Conservation (phyloP, 805 yeast species). For the Ogataea ramenticola region DNA sequence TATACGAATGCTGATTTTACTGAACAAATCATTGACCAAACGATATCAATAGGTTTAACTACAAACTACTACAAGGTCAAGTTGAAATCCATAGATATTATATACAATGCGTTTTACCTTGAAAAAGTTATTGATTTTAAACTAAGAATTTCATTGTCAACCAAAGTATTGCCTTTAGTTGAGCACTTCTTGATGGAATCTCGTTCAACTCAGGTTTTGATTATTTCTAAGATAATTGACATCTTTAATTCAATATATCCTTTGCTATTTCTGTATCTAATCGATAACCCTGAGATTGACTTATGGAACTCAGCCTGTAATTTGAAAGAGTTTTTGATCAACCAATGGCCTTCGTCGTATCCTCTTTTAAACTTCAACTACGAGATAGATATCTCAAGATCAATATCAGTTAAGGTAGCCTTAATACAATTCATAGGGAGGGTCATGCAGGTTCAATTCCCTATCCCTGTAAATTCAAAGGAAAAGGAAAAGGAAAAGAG, state of each 20-base stretch:
- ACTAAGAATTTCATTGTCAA: slow-evolving; percentile 11
- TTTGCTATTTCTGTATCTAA: slow-evolving; percentile 37
- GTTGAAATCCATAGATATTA: slow-evolving; percentile 16
- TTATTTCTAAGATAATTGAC: slow-evolving; percentile 24
- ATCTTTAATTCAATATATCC: slow-evolving; percentile 33
- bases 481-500: slow-evolving; percentile 1
- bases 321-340: slow-evolving; percentile 53
- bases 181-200: slow-evolving; percentile 5
- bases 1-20: slow-evolving; percentile 13
- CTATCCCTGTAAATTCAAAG: slow-evolving; percentile 15
- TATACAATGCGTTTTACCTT: slow-evolving; percentile 18
- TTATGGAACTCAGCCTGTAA: slow-evolving; percentile 10
- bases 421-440: slow-evolving; percentile 66
- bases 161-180: slow-evolving; percentile 10
- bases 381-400: slow-evolving; percentile 43
- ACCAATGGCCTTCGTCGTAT: slow-evolving; percentile 50
- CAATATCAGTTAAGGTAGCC: slow-evolving; percentile 57
- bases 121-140: slow-evolving; percentile 14
- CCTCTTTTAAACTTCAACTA: slow-evolving; percentile 44
- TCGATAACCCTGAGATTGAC: slow-evolving; percentile 30
- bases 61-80: slow-evolving; percentile 12
- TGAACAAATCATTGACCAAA: slow-evolving; percentile 14
- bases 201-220: slow-evolving; percentile 8
- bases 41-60: slow-evolving; percentile 14
- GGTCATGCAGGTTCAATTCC: slow-evolving; percentile 47